Evolutionary conservation across 768 basidiomycete species (phyloP).

Genomic region (Candolleomyces efflorescens): DNA sequence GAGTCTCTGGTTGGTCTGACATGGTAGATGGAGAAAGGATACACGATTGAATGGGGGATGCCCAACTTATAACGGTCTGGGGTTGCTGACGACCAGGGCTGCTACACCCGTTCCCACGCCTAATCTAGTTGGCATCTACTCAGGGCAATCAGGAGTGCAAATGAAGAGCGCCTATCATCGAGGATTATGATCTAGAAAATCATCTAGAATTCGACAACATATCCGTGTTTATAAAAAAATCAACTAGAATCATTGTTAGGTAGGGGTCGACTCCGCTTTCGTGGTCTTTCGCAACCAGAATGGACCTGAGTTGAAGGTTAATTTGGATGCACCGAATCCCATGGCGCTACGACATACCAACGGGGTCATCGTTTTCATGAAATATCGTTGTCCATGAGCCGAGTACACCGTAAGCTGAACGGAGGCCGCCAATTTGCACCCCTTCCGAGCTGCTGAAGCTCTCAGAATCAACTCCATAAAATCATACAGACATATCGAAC

Average conservation of each 20-base stretch:
- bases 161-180: no score
- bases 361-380: conserved; percentile 41
- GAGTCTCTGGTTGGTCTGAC: conserved; percentile 52
- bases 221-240: no score
- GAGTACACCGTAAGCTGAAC: conserved; percentile 56
- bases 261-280: background rate
- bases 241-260: no score
- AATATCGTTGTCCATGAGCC: conserved; percentile 47
- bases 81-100: background rate
- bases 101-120: conserved; percentile 1
- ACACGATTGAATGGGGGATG: no score
- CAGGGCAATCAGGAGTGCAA: no score
- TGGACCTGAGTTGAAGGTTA: conserved; percentile 5
- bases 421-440: conserved; percentile 56
- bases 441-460: conserved; percentile 46
- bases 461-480: background rate
- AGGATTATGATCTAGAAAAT: no score
- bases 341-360: conserved; percentile 27
- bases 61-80: background rate
- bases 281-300: conserved; percentile 13
- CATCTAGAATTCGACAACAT: no score
- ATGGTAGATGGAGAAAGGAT: conserved; percentile 27
- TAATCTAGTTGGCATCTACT: background rate
- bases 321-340: background rate
- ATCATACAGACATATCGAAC: conserved; percentile 11